A percentile compares a stretch with the other conserved stretches of the same genome.
Conservation (phyloP, 306 rosid species). For the Cicer arietinum region DNA sequence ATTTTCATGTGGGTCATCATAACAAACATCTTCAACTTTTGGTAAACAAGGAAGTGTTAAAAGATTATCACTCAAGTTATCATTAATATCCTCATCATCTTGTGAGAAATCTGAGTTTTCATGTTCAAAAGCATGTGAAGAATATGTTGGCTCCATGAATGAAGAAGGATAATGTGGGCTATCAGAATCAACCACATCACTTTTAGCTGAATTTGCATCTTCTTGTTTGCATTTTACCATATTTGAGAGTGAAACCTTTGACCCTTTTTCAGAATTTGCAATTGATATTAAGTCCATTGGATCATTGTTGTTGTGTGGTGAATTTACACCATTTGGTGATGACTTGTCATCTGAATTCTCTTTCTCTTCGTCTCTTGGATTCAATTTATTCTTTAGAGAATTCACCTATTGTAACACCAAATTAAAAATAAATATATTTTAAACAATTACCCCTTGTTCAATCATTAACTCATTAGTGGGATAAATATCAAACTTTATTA, state of each 20-base stretch:
- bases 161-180: slow-evolving; percentile 64
- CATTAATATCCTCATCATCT: slow-evolving; percentile 64
- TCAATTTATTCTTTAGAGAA: slow-evolving; percentile 61
- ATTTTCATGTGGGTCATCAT: slow-evolving; percentile 54
- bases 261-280: slow-evolving; percentile 48
- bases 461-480: slow-evolving; percentile 45
- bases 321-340: slow-evolving; percentile 50
- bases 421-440: not conserved
- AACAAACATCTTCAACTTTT: slow-evolving; percentile 63
- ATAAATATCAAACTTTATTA: slow-evolving; percentile 43
- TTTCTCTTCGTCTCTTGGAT: slow-evolving; percentile 53
- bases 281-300: slow-evolving; percentile 49
- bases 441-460: slow-evolving; percentile 32
- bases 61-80: slow-evolving; percentile 50
- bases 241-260: slow-evolving; percentile 48
- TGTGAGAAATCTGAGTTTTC: slow-evolving; percentile 81
- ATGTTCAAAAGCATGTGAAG: slow-evolving; percentile 63
- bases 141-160: slow-evolving; percentile 68
- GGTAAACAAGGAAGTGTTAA: slow-evolving; percentile 55
- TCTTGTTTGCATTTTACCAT: slow-evolving; percentile 69
- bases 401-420: slow-evolving; percentile 54
- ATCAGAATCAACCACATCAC: slow-evolving; percentile 76
- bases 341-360: slow-evolving; percentile 51
- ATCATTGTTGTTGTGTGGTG: slow-evolving; percentile 44
- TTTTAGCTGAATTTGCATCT: slow-evolving; percentile 81